Evolutionary conservation across 768 basidiomycete species (phyloP).

Genomic region (Phylloporus arenicola): DNA sequence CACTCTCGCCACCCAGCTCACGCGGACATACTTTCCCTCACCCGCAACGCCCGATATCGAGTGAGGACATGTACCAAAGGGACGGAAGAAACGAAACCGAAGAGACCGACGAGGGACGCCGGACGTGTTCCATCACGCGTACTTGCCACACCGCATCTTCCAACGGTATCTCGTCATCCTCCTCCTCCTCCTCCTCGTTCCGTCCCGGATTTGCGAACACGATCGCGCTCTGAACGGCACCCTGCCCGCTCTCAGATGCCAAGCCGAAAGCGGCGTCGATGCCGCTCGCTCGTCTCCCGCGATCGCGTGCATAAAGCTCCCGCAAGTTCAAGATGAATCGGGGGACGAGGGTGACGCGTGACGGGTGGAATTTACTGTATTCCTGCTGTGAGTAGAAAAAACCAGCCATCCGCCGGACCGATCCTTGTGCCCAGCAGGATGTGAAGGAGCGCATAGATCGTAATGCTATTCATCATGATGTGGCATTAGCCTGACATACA

Average conservation of each 20-base stretch:
- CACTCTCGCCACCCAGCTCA: no score
- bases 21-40: background rate
- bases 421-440: background rate
- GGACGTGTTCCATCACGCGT: background rate
- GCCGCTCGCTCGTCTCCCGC: background rate
- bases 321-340: slow-evolving; percentile 1
- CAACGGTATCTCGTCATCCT: background rate
- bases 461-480: background rate
- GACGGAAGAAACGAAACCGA: slow-evolving; percentile 24
- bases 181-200: background rate
- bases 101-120: slow-evolving; percentile 13
- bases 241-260: no score
- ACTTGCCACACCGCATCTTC: background rate
- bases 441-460: background rate
- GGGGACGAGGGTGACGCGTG: background rate
- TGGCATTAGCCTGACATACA: background rate
- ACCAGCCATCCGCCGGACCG: background rate
- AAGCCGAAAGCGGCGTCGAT: slow-evolving; percentile 1
- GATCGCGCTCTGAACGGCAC: background rate
- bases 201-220: background rate
- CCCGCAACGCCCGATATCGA: slow-evolving; percentile 16
- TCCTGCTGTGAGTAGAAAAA: background rate
- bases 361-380: background rate
- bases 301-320: background rate
- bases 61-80: slow-evolving; percentile 18